Base-by-base conservation (phyloP, 2,329 filamentous ascomycete species). In the Venturia effusa region DNA sequence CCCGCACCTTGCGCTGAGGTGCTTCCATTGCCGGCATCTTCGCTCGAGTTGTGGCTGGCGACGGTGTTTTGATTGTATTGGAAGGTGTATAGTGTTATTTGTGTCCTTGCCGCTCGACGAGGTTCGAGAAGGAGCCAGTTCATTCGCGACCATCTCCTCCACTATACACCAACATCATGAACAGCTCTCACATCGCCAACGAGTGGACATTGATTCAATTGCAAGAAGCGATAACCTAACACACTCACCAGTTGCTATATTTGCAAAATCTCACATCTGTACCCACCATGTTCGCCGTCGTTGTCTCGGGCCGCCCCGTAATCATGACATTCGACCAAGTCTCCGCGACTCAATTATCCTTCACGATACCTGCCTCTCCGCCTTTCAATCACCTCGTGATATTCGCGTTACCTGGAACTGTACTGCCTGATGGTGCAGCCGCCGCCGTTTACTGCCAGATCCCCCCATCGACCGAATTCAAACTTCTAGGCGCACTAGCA, bases 401-500 rank as follows among this genome's bases (percentile, higher is more conserved):
- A 64, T 96, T 97, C 78, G 81, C 97, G 41, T 84, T 97, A 0
- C 95, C 94, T 0, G 88, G 88, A 54, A 81, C 88, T 11, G 75
- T 82, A 11, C 81, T 99, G 0, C 92, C 92, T 0, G 79, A 83
- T 4, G 83, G 85, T 68, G 89, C 89, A 24, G 93, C 91, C 5
- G 94, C 92, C 17, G 90, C 92, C 59, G 93, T 99, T 67, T 97
- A 97, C 77, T 83, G 96, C 59, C 88, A 92, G 68, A 78, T 88
- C n/a, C 83, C 85, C 3, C 76, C 77, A 10, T 69, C 76, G 63
- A 74, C 68, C 73, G 84, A 87, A 59, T 96, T 96, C 78, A 86
- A 83, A 66, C 90, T 99, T 70, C 85, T 97, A 4, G 94, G 95
- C 67, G 94, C 88, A 60, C 87, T 99, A 64, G 92, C 90, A 1